A percentile compares a stretch with the other conserved stretches of the same genome.
phyloP scores from a whole-genome alignment of 1,139 yeast species.

The Debaryomycetaceae sp. region DNA sequence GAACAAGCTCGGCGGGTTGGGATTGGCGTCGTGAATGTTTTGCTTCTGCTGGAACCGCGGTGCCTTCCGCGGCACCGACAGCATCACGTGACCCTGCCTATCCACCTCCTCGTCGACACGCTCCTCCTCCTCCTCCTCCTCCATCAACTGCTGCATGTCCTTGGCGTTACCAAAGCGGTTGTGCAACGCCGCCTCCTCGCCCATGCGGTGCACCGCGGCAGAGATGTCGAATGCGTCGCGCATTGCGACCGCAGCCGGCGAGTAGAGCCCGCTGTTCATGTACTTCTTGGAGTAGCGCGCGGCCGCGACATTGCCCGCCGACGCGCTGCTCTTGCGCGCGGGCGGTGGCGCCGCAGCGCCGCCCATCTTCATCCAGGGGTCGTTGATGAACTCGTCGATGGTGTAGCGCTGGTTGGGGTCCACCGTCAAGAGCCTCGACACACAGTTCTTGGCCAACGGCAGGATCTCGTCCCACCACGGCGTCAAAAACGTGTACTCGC shows the following conservation, averaged over 20 bases:
- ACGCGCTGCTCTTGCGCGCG: constrained; percentile 7
- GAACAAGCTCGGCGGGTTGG: constrained; percentile 36
- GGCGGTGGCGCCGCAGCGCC: constrained; percentile 9
- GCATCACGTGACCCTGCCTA: constrained; percentile 11
- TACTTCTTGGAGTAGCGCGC: constrained; percentile 22
- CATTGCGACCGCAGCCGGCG: constrained; percentile 90
- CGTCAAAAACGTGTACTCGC: constrained; percentile 51
- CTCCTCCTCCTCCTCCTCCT: constrained; percentile 34
- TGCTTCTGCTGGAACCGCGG: constrained; percentile 15
- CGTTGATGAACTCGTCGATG: constrained; percentile 70
- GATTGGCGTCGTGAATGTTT: constrained; percentile 2
- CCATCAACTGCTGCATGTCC: constrained; percentile 25
- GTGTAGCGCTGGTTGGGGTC: constrained; percentile 76
- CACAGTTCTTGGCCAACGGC: constrained; percentile 58
- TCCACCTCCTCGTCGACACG: constrained; percentile 25
- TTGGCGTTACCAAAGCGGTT: constrained; percentile 22
- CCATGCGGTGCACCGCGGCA: constrained; percentile 89
- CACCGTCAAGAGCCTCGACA: constrained; percentile 70
- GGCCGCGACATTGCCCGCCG: constrained; percentile 1
- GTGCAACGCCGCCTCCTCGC: constrained; percentile 68
- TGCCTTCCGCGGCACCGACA: constrained; percentile 14
- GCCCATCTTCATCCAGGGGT: constrained; percentile 69
- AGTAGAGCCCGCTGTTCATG: constrained; percentile 37
- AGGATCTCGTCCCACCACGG: constrained; percentile 68
- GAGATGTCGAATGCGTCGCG: constrained; percentile 94